Evolutionary conservation across 768 basidiomycete species (phyloP).

Genomic region (Lentinula sp.): DNA sequence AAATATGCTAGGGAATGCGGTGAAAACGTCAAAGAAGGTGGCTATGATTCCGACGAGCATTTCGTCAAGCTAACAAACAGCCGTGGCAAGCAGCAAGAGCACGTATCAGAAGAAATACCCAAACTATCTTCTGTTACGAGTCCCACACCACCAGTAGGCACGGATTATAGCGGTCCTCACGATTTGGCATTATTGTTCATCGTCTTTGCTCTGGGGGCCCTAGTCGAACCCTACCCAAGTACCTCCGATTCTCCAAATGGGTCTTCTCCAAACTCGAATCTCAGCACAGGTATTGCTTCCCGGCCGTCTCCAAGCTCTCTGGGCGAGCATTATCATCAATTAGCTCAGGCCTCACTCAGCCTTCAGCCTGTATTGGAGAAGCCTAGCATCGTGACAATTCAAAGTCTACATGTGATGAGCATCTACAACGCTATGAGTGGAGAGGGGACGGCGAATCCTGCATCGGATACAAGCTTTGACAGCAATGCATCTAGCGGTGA

Average conservation of each 20-base stretch:
- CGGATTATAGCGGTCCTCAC: constrained; percentile 38
- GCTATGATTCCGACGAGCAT: constrained; percentile 5
- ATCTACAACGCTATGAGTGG: constrained; percentile 69
- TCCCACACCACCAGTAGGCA: constrained; percentile 11
- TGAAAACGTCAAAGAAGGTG: constrained; percentile 17
- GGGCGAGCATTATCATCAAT: constrained; percentile 62
- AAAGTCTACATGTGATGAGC: constrained; percentile 61
- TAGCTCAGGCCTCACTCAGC: constrained; percentile 58
- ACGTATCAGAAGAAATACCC: neutral
- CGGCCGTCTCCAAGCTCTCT: constrained; percentile 20
- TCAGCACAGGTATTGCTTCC: neutral
- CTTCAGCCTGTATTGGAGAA: constrained; percentile 67
- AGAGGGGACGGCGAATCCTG: constrained; percentile 1
- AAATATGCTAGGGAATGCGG: constrained; percentile 10
- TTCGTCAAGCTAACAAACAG: neutral
- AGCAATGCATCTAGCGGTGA: neutral
- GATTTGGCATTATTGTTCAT: constrained; percentile 43
- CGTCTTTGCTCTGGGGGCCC: constrained; percentile 48
- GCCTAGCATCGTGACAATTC: constrained; percentile 65
- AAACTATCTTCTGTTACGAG: constrained; percentile 7
- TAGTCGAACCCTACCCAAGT: constrained; percentile 29
- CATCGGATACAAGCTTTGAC: neutral
- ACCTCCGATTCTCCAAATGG: neutral
- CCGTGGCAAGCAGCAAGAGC: neutral
- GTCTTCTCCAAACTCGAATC: neutral